Evolutionary conservation across 805 yeast genomes (phyloP).

Genomic region (Metschnikowia matae): DNA sequence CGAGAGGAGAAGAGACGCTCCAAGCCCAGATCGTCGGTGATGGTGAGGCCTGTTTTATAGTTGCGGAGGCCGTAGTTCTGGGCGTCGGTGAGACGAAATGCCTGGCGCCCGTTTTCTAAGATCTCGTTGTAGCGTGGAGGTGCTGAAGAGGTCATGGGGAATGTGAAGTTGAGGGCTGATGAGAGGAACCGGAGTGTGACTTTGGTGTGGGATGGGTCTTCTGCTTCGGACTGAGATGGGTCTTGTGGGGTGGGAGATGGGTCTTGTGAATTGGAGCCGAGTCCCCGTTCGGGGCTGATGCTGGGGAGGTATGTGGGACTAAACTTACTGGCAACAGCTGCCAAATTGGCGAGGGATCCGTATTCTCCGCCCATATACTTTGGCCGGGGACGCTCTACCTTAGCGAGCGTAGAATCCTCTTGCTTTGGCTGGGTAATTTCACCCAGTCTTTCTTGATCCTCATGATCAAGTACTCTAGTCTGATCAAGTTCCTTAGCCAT

Average conservation of each 20-base stretch:
- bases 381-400: background rate
- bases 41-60: conserved; percentile 20
- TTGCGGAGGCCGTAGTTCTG: conserved; percentile 27
- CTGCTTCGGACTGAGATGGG: background rate
- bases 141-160: conserved; percentile 59
- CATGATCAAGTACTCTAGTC: too few species aligned
- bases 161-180: conserved; percentile 59
- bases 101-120: conserved; percentile 69
- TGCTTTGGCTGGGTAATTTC: too few species aligned
- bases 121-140: conserved; percentile 79
- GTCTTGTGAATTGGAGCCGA: background rate
- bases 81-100: conserved; percentile 46
- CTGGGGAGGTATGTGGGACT: background rate
- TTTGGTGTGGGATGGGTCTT: background rate
- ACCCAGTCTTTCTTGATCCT: background rate
- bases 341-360: conserved; percentile 1
- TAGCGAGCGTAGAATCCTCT: background rate
- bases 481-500: too few species aligned
- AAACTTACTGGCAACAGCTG: conserved; percentile 1
- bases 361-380: background rate
- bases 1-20: conserved; percentile 35
- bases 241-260: background rate
- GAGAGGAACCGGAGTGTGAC: conserved; percentile 49
- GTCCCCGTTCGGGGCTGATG: background rate
- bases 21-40: conserved; percentile 34